Evolutionary conservation across 179 eudicot genomes (phyloP).

Genomic region (Pouteria campechiana): DNA sequence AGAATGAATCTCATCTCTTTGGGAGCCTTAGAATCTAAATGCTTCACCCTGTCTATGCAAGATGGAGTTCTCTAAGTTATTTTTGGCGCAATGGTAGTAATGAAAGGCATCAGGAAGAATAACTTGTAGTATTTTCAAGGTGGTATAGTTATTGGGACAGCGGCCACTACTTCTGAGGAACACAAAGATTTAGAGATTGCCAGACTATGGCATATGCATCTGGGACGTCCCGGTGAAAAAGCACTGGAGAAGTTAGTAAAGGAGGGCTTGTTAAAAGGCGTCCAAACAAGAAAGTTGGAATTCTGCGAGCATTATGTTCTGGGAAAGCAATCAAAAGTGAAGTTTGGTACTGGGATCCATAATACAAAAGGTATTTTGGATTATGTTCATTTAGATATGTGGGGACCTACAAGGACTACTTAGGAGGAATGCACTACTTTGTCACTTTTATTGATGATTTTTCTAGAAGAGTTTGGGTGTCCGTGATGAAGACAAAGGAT

Average conservation of each 20-base stretch:
- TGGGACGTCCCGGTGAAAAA: not conserved
- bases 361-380: not conserved
- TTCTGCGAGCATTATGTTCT: not conserved
- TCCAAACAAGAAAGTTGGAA: not conserved
- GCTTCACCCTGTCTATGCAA: not conserved
- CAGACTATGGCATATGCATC: not conserved
- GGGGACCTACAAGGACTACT: not conserved
- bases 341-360: not conserved
- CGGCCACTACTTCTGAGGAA: not conserved
- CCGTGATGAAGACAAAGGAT: not conserved
- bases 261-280: not conserved
- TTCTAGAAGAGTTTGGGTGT: conserved; percentile 1
- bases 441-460: conserved; percentile 6
- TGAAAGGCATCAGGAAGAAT: not conserved
- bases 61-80: not conserved
- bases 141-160: not conserved
- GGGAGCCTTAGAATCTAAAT: not conserved
- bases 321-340: not conserved
- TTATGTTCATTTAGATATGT: not conserved
- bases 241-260: not conserved
- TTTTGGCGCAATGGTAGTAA: not conserved
- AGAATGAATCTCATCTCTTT: not conserved
- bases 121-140: not conserved
- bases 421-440: not conserved
- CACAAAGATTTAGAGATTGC: not conserved